These are phyloP conservation scores for Pyrenophora teres DNA, from an alignment of 2,329 filamentous ascomycete genomes.

Conservation along the genomic window DNA sequence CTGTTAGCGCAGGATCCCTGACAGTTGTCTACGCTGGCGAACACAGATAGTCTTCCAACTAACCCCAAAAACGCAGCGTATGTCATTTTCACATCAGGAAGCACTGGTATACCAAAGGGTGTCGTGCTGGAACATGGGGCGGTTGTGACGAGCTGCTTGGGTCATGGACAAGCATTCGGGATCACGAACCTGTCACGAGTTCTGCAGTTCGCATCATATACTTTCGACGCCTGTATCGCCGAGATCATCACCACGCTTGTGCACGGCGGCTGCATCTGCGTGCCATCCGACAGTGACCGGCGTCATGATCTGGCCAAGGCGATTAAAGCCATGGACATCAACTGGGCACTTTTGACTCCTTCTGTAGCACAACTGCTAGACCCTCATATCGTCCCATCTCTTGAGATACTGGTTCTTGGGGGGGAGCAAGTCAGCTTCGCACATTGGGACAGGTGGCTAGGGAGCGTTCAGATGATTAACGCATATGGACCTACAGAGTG, in stretches of 20 bases:
- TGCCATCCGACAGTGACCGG: conserved; percentile 58
- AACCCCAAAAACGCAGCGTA: not conserved
- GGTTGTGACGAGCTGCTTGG: conserved; percentile 39
- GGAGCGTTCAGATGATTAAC: conserved; percentile 9
- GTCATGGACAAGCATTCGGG: too few species aligned
- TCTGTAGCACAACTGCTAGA: not conserved
- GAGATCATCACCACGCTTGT: too few species aligned
- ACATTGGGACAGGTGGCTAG: conserved; percentile 4
- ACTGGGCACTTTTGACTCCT: conserved; percentile 14
- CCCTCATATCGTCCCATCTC: conserved; percentile 6
- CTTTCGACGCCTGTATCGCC: too few species aligned
- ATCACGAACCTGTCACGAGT: too few species aligned
- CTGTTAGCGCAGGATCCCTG: too few species aligned
- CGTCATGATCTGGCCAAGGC: conserved; percentile 57
- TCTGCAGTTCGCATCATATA: too few species aligned
- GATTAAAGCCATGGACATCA: conserved; percentile 44
- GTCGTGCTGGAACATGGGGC: conserved; percentile 28
- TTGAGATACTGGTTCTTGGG: conserved; percentile 4
- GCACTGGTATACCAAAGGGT: conserved; percentile 56
- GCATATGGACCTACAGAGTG: conserved; percentile 23
- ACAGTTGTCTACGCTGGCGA: not conserved
- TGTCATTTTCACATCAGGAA: conserved; percentile 50
- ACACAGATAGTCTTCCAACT: too few species aligned
- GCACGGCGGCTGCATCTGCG: conserved; percentile 33
- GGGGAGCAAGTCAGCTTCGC: conserved; percentile 5